Evolutionary conservation across 2,329 filamentous ascomycete genomes (phyloP), one percentile per base, ranked within the genome.

Genomic region (Talaromyces sp.): DNA sequence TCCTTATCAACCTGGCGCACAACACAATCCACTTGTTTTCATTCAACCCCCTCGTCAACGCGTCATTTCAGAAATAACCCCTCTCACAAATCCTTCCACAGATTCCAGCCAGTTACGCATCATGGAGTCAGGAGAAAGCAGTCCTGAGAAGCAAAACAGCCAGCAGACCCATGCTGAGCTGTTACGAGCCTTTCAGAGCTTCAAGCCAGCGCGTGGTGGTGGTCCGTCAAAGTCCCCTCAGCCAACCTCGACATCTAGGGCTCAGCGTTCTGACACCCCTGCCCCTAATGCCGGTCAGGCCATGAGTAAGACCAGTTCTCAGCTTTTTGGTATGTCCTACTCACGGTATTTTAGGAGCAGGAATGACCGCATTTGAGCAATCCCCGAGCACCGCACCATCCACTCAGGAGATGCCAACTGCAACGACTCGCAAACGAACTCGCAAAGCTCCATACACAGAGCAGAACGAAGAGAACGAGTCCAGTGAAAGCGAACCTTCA

Each of bases 101-200:
- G 5, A 6, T 2, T 9, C 24, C 16, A 60, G 24, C 16, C 19
- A 41, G 13, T n/a, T 14, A 45, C 4, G 3, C 48, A 39, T 45
- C 37, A 65, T 65, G 63, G 57, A 48, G 33, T 43, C 57, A n/a
- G 33, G 8, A 48, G 47, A 13, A 22, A 33, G 39, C 35, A 56
- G 47, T 7, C 47, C 37, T 45, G 47, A 16, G 4, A 14, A 7
- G 19, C 19, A 62, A 27, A 13, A 11, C 3, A 61, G 8, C 10
- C 33, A 52, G 9, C 31, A 65, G 22, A 56, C 50, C 24, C 39
- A 35, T 24, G 37, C 50, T 19, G 43, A 57, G 27, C 60, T 65
- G 1, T 37, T 65, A 9, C 50, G 59, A 50, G 35, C 60, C 1
- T 65, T 65, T 33, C 52, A 62, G 9, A 59, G 19, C 45, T 65